Percentiles rank a stretch among this genome's conserved stretches.
Conservation (phyloP, 1,284 basidiomycete genomes). For the Trichosporon sp. region DNA sequence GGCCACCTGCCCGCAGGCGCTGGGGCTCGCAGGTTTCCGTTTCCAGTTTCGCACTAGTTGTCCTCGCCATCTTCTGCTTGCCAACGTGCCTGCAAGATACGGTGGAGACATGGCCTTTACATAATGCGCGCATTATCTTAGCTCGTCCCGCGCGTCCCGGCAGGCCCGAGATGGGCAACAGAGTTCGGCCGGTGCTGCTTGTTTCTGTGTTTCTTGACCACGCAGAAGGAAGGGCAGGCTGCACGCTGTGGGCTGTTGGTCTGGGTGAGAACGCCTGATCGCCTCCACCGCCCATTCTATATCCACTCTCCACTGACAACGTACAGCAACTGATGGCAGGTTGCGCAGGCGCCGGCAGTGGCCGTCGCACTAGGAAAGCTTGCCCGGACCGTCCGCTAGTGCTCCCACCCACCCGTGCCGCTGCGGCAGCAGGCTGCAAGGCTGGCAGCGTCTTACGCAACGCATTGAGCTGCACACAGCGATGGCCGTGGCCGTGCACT, state of each 20-base stretch:
- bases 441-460: background rate
- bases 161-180: background rate
- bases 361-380: background rate
- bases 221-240: too few relatives aligned
- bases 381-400: background rate
- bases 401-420: background rate
- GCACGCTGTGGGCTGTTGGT: too few relatives aligned
- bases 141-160: background rate
- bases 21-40: too few relatives aligned
- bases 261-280: background rate
- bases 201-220: too few relatives aligned
- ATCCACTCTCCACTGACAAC: background rate
- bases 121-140: background rate
- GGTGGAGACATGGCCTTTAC: background rate
- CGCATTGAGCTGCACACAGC: too few relatives aligned
- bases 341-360: background rate
- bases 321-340: background rate
- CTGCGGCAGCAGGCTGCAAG: background rate
- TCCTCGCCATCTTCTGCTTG: background rate
- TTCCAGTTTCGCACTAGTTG: background rate
- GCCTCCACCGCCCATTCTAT: background rate
- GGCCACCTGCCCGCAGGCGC: too few relatives aligned
- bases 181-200: background rate
- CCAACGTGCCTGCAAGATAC: background rate
- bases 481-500: background rate